Conservation (phyloP, 129 eudicot genomes). For the Smallanthus sonchifolius region DNA sequence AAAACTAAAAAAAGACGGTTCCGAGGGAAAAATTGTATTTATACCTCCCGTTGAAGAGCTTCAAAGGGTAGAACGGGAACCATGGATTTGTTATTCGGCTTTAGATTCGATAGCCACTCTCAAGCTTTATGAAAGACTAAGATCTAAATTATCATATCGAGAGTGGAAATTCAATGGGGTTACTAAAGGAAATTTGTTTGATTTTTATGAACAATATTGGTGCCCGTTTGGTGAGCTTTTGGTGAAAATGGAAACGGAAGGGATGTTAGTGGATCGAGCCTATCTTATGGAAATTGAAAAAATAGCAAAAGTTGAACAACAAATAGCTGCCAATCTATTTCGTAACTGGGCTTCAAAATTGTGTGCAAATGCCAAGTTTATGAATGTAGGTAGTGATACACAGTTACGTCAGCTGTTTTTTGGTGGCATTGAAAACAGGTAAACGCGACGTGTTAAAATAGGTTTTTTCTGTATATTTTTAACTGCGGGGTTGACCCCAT, state of each 20-base stretch:
- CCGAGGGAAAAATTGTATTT: constrained; percentile 60
- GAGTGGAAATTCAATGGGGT: constrained; percentile 65
- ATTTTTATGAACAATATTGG: constrained; percentile 76
- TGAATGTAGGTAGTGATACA: constrained; percentile 94
- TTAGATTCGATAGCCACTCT: constrained; percentile 86
- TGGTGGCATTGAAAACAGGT: constrained; percentile 85
- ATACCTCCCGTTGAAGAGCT: constrained; percentile 92
- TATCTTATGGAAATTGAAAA: constrained; percentile 81
- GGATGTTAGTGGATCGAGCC: constrained; percentile 81
- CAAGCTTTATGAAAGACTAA: constrained; percentile 76
- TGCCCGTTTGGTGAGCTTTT: constrained; percentile 97
- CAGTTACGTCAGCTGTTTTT: constrained; percentile 85
- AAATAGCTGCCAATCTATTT: constrained; percentile 74
- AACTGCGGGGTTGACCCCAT: not conserved
- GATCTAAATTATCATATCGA: constrained; percentile 43
- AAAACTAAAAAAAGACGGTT: constrained; percentile 73
- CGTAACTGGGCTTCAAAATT: constrained; percentile 88
- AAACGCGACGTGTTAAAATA: not conserved
- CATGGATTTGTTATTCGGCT: constrained; percentile 90
- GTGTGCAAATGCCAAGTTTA: constrained; percentile 75
- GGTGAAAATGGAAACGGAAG: constrained; percentile 90
- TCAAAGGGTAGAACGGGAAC: constrained; percentile 59
- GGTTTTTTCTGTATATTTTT: not conserved
- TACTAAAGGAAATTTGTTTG: constrained; percentile 54
- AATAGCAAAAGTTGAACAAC: constrained; percentile 77